Conservation (phyloP, 2,329 filamentous ascomycete genomes). For the Knufia petricola region DNA sequence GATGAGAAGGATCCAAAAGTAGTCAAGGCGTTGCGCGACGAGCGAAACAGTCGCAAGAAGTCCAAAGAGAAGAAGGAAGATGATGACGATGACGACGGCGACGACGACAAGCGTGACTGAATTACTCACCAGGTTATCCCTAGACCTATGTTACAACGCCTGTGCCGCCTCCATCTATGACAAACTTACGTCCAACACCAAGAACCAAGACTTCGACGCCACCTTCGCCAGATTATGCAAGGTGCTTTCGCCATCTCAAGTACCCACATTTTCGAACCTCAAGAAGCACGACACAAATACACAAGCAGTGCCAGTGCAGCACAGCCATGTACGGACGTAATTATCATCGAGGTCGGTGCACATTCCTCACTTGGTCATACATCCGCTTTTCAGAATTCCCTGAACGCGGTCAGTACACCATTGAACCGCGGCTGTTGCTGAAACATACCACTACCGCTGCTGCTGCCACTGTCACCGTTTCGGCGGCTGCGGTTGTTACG, state of each 20-base stretch:
- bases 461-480: conserved; percentile 25
- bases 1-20: conserved; percentile 60
- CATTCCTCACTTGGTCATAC: conserved; percentile 35
- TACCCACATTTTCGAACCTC: background rate
- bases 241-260: background rate
- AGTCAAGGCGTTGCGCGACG: conserved; percentile 43
- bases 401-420: conserved; percentile 17
- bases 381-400: conserved; percentile 25
- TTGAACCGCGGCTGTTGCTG: background rate
- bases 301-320: background rate
- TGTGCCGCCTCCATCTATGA: background rate
- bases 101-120: conserved; percentile 15
- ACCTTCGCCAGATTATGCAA: background rate
- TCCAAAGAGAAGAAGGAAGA: conserved; percentile 27
- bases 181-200: background rate
- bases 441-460: conserved; percentile 14
- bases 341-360: conserved; percentile 10
- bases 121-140: background rate
- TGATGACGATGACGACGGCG: conserved; percentile 29
- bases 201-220: background rate
- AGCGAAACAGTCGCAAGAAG: conserved; percentile 34
- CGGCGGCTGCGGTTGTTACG: conserved; percentile 38
- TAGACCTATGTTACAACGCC: background rate
- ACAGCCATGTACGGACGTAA: background rate
- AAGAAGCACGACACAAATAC: background rate